Evolutionary conservation across 140 eudicot species (phyloP), one percentile per base, ranked within the genome.

Genomic region (Anethum foeniculum): DNA sequence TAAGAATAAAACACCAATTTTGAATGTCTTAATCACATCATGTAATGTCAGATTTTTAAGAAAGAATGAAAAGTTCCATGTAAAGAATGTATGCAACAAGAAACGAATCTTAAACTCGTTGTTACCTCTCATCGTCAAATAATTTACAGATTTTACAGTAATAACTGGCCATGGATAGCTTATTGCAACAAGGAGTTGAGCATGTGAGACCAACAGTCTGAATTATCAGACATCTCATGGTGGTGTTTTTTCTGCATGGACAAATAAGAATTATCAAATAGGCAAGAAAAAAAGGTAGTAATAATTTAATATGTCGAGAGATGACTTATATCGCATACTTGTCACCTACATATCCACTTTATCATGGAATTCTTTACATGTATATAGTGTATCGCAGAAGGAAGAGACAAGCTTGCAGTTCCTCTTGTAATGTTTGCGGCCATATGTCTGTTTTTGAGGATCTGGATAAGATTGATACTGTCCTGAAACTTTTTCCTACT

Each of bases 331-430:
- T n/a, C n/a, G 72, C 65, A 54, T 12, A 34, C 71, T 73, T 88
- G 38, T 9, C 75, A 94, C n/a, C n/a, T n/a, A n/a, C n/a, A n/a
- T 97, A 77, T 95, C 91, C 85, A 95, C 97, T 78, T 95, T 88
- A 49, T 95, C 99, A 86, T 95, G 99, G 85, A 97, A 95, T 78
- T 89, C 88, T 79, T 97, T 89, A 81, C 99, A 95, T 30, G 97
- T 76, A 81, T 86, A 86, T 58, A 95, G 82, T 80, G 87, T 91
- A 80, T 88, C 95, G 81, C 99, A 95, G 80, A 97, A 95, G 77
- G 94, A 87, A 92, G n/a, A n/a, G n/a, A n/a, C n/a, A n/a, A n/a
- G n/a, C n/a, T n/a, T n/a, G n/a, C n/a, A n/a, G n/a, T n/a, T 94
- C 71, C 97, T 88, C 77, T 90, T 92, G 83, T 95, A 95, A 83